phyloP scores from a whole-genome alignment of 352 stramenopile species.

The Pythium periplocum region DNA sequence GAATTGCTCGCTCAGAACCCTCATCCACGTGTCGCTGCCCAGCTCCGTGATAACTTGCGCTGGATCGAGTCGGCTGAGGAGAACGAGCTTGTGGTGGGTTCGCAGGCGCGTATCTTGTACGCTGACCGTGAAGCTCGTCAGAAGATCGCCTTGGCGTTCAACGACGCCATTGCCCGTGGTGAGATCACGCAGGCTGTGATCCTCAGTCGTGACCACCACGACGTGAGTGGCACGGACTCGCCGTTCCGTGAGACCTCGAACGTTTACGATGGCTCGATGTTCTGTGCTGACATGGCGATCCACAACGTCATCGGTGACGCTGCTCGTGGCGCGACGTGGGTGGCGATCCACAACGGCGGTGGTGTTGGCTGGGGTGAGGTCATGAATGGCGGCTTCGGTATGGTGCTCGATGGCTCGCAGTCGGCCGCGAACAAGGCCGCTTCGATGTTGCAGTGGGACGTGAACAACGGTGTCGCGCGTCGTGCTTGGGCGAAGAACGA shows the following conservation, averaged over 20 bases:
- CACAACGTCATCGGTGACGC: slow-evolving; percentile 87
- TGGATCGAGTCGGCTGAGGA: slow-evolving; percentile 84
- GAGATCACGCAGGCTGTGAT: slow-evolving; percentile 72
- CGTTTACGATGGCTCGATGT: slow-evolving; percentile 80
- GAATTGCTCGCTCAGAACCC: slow-evolving; percentile 53
- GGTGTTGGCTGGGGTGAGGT: slow-evolving; percentile 86
- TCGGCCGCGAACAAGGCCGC: slow-evolving; percentile 55
- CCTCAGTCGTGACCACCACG: slow-evolving; percentile 85
- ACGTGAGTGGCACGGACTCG: slow-evolving; percentile 85
- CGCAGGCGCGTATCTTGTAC: slow-evolving; percentile 87
- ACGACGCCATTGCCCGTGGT: slow-evolving; percentile 65
- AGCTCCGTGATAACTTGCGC: slow-evolving; percentile 79
- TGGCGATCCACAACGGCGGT: slow-evolving; percentile 87
- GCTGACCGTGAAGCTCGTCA: slow-evolving; percentile 70
- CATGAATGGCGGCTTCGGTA: slow-evolving; percentile 86
- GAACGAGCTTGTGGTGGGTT: slow-evolving; percentile 85
- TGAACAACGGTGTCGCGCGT: slow-evolving; percentile 85
- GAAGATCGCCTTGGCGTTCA: slow-evolving; percentile 80
- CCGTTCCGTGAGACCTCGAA: slow-evolving; percentile 89
- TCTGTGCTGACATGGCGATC: slow-evolving; percentile 87
- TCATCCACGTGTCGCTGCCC: slow-evolving; percentile 48
- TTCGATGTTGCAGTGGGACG: slow-evolving; percentile 85
- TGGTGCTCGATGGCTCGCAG: slow-evolving; percentile 79
- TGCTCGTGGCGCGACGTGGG: slow-evolving; percentile 80
- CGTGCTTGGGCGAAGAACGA: slow-evolving; percentile 82